Percentiles rank a stretch among this genome's conserved stretches.
phyloP scores from a whole-genome alignment of 257 asterid species.

The Gentiana dahurica region DNA sequence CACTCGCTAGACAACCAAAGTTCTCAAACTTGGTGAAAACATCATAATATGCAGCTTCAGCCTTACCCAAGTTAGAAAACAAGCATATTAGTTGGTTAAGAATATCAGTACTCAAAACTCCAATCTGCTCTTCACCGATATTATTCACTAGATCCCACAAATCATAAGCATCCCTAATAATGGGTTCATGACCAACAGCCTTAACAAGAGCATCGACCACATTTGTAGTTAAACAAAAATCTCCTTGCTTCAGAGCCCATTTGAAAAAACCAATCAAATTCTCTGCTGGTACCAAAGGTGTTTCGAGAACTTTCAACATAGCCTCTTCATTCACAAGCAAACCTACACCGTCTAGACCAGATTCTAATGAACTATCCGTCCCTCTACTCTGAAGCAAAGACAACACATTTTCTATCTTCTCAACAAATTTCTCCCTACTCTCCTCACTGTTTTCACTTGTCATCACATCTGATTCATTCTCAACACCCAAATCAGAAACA shows the following conservation, averaged over 20 bases:
- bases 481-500: too few relatives aligned
- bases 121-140: slow-evolving; percentile 42
- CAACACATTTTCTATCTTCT: slow-evolving; percentile 49
- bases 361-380: slow-evolving; percentile 33
- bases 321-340: slow-evolving; percentile 48
- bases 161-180: slow-evolving; percentile 38
- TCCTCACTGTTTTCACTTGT: slow-evolving; percentile 10
- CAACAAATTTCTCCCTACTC: slow-evolving; percentile 10
- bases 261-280: slow-evolving; percentile 53
- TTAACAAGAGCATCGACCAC: slow-evolving; percentile 37
- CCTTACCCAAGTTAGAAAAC: slow-evolving; percentile 58
- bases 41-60: slow-evolving; percentile 54
- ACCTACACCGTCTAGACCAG: slow-evolving; percentile 32
- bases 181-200: slow-evolving; percentile 28
- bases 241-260: slow-evolving; percentile 44
- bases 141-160: slow-evolving; percentile 69
- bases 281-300: slow-evolving; percentile 42
- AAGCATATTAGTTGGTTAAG: slow-evolving; percentile 45
- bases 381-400: slow-evolving; percentile 69
- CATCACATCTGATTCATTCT: background rate
- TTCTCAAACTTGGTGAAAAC: slow-evolving; percentile 71
- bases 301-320: slow-evolving; percentile 47
- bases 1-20: slow-evolving; percentile 43
- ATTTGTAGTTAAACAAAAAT: slow-evolving; percentile 21
- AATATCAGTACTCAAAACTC: slow-evolving; percentile 38